A percentile compares a stretch with the other conserved stretches of the same genome.
Evolutionary conservation across 371 early-diverging fungal genomes (phyloP).

Genomic region (Apophysomyces elegans): DNA sequence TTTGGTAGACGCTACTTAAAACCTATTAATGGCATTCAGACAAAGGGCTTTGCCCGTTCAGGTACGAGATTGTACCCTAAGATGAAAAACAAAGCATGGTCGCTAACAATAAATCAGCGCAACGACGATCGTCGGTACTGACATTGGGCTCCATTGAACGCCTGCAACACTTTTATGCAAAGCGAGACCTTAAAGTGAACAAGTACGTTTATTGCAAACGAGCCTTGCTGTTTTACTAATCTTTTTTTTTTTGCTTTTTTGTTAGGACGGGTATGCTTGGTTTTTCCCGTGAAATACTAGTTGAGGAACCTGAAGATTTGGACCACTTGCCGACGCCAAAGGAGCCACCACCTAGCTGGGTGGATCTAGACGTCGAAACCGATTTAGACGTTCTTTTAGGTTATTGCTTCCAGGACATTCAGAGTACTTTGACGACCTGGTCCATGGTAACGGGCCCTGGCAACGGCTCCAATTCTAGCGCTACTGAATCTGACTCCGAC

Average conservation of each 20-base stretch:
- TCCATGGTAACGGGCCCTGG: conserved; percentile 35
- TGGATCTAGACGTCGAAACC: conserved; percentile 48
- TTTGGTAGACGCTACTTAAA: conserved; percentile 46
- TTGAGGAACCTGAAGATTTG: conserved; percentile 38
- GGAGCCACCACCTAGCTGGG: conserved; percentile 52
- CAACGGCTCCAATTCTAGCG: conserved; percentile 5
- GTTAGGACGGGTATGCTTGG: conserved; percentile 49
- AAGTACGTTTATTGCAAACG: conserved; percentile 33
- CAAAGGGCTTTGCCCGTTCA: conserved; percentile 55
- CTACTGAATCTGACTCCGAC: conserved; percentile 29
- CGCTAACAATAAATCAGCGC: conserved; percentile 29
- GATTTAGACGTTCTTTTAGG: conserved; percentile 46
- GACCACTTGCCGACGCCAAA: conserved; percentile 39
- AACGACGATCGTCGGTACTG: conserved; percentile 52
- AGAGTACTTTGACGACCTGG: conserved; percentile 42
- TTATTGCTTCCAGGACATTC: conserved; percentile 41
- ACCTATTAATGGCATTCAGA: conserved; percentile 51
- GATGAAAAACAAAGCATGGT: background rate
- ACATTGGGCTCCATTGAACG: conserved; percentile 54
- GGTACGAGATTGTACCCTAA: conserved; percentile 24
- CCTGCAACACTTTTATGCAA: conserved; percentile 54
- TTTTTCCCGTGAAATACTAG: conserved; percentile 25
- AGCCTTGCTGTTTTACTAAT: too few relatives aligned
- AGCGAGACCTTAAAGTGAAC: conserved; percentile 49
- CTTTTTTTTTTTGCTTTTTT: too few relatives aligned